A percentile compares a stretch with the other conserved stretches of the same genome.
Conservation (phyloP, 169 alveolate species). For the Amoebophrya sp. region DNA sequence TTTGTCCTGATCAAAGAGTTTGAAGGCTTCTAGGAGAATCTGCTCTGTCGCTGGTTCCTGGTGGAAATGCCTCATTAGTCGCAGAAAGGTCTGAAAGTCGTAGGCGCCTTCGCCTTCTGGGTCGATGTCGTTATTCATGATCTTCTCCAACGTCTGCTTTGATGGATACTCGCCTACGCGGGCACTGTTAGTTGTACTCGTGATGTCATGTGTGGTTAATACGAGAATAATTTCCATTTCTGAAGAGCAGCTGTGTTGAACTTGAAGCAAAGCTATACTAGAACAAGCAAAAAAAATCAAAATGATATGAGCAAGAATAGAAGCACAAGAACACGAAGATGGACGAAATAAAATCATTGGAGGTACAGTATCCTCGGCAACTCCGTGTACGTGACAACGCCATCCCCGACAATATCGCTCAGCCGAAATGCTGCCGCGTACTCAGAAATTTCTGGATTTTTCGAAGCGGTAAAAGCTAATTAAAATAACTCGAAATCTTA, state of each 20-base stretch:
- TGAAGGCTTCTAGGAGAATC: conserved; percentile 7
- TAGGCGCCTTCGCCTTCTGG: background rate
- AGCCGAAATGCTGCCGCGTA: background rate
- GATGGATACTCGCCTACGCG: background rate
- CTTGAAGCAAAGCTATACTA: too few relatives aligned
- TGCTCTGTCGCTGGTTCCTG: conserved; percentile 10
- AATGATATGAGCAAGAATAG: too few relatives aligned
- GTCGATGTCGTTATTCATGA: conserved; percentile 14
- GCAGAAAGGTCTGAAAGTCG: background rate
- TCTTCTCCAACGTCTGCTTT: conserved; percentile 6
- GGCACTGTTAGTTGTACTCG: too few relatives aligned
- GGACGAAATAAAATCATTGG: too few relatives aligned
- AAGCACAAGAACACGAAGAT: too few relatives aligned
- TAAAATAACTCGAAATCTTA: background rate
- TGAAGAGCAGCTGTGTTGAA: too few relatives aligned
- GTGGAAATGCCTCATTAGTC: background rate
- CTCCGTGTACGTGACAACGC: background rate
- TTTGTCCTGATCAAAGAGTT: background rate
- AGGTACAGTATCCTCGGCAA: background rate
- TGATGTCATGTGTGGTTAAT: too few relatives aligned
- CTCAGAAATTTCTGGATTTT: background rate
- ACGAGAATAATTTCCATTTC: too few relatives aligned
- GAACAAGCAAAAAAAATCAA: too few relatives aligned
- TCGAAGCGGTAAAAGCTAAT: background rate
- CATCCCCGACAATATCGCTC: background rate